Conservation (phyloP, 306 rosid genomes). For the Lablab purpureus region DNA sequence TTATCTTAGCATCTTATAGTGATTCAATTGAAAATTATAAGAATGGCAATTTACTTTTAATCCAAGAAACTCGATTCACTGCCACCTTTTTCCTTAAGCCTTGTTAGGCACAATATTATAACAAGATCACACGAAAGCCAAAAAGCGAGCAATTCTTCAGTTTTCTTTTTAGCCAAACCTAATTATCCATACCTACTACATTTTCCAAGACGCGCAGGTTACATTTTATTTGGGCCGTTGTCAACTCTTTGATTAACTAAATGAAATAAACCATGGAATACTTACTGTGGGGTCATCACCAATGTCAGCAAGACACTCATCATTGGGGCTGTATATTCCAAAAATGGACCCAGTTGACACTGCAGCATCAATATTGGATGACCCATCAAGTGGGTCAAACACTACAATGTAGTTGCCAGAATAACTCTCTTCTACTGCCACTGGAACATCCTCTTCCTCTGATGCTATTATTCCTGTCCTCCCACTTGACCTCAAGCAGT, state of each 20-base stretch:
- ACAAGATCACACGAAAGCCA: neutral
- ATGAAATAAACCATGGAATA: slow-evolving; percentile 16
- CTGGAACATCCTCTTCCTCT: slow-evolving; percentile 99
- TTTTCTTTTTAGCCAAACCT: neutral
- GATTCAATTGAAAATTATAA: neutral
- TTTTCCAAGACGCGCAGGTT: neutral
- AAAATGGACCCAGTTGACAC: slow-evolving; percentile 98
- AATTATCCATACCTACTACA: neutral
- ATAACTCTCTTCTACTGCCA: slow-evolving; percentile 98
- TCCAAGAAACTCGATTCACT: neutral
- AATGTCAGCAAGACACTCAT: slow-evolving; percentile 81
- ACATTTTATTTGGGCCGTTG: neutral
- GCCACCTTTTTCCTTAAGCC: neutral
- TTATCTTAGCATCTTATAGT: neutral
- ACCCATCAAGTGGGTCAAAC: slow-evolving; percentile 97
- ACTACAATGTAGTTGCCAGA: slow-evolving; percentile 97
- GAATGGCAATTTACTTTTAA: neutral
- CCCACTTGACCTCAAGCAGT: slow-evolving; percentile 96
- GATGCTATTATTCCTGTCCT: slow-evolving; percentile 98
- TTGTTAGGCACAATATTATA: neutral
- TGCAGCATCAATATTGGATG: slow-evolving; percentile 96
- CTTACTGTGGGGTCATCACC: slow-evolving; percentile 77
- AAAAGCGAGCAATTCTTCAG: neutral
- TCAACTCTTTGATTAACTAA: neutral
- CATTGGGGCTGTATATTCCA: slow-evolving; percentile 96